Conservation (phyloP, 169 alveolate species). For the Plasmodium knowlesi region DNA sequence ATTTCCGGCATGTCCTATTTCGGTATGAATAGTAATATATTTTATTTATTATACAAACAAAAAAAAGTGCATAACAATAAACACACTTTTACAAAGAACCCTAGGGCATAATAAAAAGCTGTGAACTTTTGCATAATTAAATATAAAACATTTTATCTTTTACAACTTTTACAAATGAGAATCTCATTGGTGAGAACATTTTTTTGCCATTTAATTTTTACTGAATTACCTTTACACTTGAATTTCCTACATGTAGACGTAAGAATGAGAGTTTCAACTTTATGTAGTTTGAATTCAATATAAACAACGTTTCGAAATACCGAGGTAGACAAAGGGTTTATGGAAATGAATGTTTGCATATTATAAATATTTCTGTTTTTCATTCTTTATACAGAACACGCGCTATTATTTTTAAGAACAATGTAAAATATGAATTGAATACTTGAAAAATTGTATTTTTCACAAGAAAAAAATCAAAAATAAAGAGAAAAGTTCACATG, state of each 20-base stretch:
- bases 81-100: neutral
- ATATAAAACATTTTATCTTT: neutral
- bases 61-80: neutral
- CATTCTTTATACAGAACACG: neutral
- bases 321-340: neutral
- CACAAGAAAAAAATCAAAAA: neutral
- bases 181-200: neutral
- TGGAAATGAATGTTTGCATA: slow-evolving; percentile 5
- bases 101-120: neutral
- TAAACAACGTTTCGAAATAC: neutral
- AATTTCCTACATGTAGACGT: neutral
- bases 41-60: neutral
- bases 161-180: neutral
- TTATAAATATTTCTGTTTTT: neutral
- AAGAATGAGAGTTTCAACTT: neutral
- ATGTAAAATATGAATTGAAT: neutral
- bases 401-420: neutral
- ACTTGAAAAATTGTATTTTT: neutral
- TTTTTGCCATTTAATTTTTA: neutral
- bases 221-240: neutral
- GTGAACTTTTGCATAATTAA: neutral
- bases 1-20: neutral
- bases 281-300: neutral
- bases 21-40: neutral
- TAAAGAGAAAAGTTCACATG: neutral